Base-by-base conservation (phyloP, 805 yeast genomes). In the Candida nanaspora region DNA sequence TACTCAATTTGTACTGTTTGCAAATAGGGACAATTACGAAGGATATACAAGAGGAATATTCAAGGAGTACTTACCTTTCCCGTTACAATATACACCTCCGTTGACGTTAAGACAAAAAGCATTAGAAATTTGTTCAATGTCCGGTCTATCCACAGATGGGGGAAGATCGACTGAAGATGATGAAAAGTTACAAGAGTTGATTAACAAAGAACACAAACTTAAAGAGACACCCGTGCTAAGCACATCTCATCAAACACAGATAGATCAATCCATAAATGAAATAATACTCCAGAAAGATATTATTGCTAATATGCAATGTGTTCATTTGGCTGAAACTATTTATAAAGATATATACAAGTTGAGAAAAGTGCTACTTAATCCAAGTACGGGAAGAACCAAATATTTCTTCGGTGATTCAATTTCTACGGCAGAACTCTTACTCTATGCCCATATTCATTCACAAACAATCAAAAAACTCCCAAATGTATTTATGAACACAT, bases 11-110 rank as follows among this genome's bases (percentile, higher is more conserved):
- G 75, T 76, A 38, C 56, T 78, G 28, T 81, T 73, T 48, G 58
- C 80, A 35, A 74, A 78, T 49, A 66, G 70, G 22, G 60, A 57
- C 15, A 82, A 83, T 55, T 83, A 81, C 56, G 82, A 76, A 43
- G 55, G 64, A 11, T 79, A 70, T 48, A 74, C 87, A 4, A 66
- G 86, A 45, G 71, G 72, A 19, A 50, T 72, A 15, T 80, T 80
- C 53, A 63, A 68, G 34, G 49, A 62, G 4, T 69, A 75, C 41
- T 57, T 82, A 16, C 82, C 85, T 6, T 83, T 82, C 62, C 91
- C 89, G 9, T 70, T 81, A 74, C 85, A 82, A 72, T 82, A 82
- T 54, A 75, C 74, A 45, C 77, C 81, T 19, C 88, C 89, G 1
- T 46, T 76, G 30, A 63, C 60, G 33, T 65, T 67, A 42, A 68